Percentiles rank a stretch among this genome's conserved stretches.
Evolutionary conservation across 2,329 filamentous ascomycete species (phyloP).

Genomic region (Aureobasidium sp.): DNA sequence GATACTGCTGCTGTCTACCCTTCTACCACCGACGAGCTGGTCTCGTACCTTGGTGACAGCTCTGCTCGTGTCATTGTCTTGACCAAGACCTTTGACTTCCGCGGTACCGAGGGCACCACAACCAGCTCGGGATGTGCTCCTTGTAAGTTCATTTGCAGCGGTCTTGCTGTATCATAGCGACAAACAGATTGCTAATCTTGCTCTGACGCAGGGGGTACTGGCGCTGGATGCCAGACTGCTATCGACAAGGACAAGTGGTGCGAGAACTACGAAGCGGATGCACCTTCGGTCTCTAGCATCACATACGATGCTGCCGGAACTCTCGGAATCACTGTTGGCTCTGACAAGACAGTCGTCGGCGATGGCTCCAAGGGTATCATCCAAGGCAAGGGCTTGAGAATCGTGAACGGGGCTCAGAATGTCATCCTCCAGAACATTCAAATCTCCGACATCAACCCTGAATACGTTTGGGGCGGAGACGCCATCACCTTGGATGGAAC

Average conservation of each 20-base stretch:
- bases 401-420: constrained; percentile 37
- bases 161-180: not conserved
- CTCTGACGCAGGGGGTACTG: constrained; percentile 31
- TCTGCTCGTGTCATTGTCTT: constrained; percentile 49
- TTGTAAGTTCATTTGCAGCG: constrained; percentile 17
- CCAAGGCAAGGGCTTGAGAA: constrained; percentile 33
- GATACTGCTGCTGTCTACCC: constrained; percentile 45
- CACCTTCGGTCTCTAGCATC: constrained; percentile 25
- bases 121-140: constrained; percentile 49
- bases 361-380: constrained; percentile 31
- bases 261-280: constrained; percentile 41
- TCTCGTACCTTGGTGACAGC: constrained; percentile 48
- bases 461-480: constrained; percentile 32
- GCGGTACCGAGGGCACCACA: constrained; percentile 21
- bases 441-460: constrained; percentile 29
- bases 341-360: constrained; percentile 35
- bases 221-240: constrained; percentile 48
- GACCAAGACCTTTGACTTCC: constrained; percentile 35
- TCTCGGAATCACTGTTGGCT: constrained; percentile 26
- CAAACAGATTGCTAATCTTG: not conserved
- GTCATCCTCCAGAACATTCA: constrained; percentile 43
- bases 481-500: constrained; percentile 27
- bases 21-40: constrained; percentile 46
- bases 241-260: constrained; percentile 52
- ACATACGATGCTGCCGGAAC: constrained; percentile 26